These are phyloP conservation scores for Solanum stenotomum DNA, from an alignment of 257 asterid genomes.

Conservation along the genomic window DNA sequence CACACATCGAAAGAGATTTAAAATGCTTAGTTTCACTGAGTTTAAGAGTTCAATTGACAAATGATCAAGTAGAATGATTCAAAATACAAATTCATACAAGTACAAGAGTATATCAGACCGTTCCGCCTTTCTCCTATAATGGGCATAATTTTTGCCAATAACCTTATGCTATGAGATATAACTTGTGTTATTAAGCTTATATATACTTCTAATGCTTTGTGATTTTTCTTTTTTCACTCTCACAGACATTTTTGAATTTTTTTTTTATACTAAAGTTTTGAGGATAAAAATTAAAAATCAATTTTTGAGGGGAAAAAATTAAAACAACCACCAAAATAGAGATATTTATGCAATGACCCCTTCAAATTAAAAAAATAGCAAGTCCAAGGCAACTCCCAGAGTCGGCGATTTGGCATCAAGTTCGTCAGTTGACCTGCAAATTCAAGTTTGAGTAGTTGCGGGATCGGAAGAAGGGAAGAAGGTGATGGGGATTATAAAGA, in stretches of 20 bases:
- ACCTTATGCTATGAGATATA: neutral
- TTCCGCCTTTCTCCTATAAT: too few relatives aligned
- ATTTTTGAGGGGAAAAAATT: neutral
- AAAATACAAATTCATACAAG: too few relatives aligned
- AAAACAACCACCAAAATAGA: neutral
- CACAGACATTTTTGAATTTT: neutral
- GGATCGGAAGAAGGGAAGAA: neutral
- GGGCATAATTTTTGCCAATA: neutral
- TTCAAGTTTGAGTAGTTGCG: neutral
- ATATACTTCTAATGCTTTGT: neutral
- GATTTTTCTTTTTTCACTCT: neutral
- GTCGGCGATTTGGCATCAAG: neutral
- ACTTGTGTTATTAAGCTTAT: neutral
- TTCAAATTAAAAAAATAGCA: neutral
- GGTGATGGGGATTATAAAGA: conserved; percentile 24
- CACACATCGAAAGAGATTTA: too few relatives aligned
- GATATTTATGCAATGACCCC: neutral
- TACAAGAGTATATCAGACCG: too few relatives aligned
- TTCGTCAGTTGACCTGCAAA: neutral
- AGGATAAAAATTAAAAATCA: neutral
- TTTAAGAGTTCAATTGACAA: too few relatives aligned
- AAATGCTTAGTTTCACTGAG: too few relatives aligned
- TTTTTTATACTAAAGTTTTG: neutral
- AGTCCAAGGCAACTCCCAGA: neutral
- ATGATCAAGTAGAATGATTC: too few relatives aligned